Evolutionary conservation across 2,329 filamentous ascomycete genomes (phyloP), one percentile per base, ranked within the genome.

Genomic region (Fusarium cicatricum): DNA sequence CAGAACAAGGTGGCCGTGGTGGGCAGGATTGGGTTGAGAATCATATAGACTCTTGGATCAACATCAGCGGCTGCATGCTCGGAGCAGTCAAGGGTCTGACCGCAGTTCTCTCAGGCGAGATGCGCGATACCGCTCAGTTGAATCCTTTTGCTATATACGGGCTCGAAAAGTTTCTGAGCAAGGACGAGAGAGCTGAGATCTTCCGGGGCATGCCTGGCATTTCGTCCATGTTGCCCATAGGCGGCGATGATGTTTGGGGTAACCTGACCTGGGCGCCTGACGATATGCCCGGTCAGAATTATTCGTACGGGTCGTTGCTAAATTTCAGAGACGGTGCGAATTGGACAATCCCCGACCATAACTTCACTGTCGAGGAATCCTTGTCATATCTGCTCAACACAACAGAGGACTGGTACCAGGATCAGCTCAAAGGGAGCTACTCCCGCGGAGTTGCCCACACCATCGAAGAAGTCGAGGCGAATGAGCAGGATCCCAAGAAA

Each of bases 171-270:
- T 99, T 99, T 72, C 80, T 99, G 40, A 93, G 89, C 67, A 91
- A 90, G 68, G 88, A 93, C 62, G 95, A 99, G 73, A 86, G 95
- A 46, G 92, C 91, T 0, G 92, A 98, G 70, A 89, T 99, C 37
- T 97, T 99, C 79, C 88, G 95, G 46, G 91, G 92, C 38, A 98
- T 99, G 94, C 95, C 95, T 0, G 95, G 95, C 7, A 91, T 97
- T 56, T 96, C 91, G 7, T 95, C 91, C 41, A 99, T 99, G 95
- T 83, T 99, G 1, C 95, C 95, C 6, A 91, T 97, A 38, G 95
- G 95, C 29, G 95, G 95, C 19, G 87, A 96, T 54, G 90, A 90
- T 0, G 88, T 99, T n/a, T 99, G 95, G 95, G 95, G 95, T 14
- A 93, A 97, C 68, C 74, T 85, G 26, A 88, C 88, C 7, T 92